Evolutionary conservation across 2,329 filamentous ascomycete genomes (phyloP), one percentile per base, ranked within the genome.

Genomic region (Hymenoscyphus salicellus): DNA sequence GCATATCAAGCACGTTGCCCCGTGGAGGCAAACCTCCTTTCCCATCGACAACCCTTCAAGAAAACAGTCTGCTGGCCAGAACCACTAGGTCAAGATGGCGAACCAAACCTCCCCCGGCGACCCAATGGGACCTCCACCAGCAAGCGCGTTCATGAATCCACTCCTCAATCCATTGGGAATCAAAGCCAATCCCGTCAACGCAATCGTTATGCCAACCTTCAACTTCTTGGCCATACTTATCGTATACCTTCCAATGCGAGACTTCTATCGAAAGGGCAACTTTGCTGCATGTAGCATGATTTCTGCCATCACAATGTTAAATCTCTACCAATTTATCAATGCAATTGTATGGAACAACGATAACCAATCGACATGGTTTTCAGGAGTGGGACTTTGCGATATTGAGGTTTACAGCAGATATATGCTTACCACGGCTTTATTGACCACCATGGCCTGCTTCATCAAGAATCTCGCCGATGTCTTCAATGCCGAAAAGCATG

Each of bases 321-420:
- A 89, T 70, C 63, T 87, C 61, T 80, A 84, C 73, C 83, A 81
- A 68, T 79, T 86, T 67, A 75, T 86, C 78, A 90, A 91, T 71
- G 79, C 86, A 1, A 73, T 89, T 59, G 81, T 90, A 66, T 91
- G 88, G 88, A 81, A 83, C 0, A 83, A 79, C 7, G 84, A 88
- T 68, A 78, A 89, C 68, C 71, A 83, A 14, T 43, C 71, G 0
- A 73, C 77, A 5, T 90, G 83, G 82, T 91, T 82, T 81, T 61
- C 63, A 2, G 89, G 89, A 4, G 72, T 74, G 5, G 82, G 81
- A 2, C 82, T 88, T 64, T 91, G 89, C 75, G 88, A 91, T 73
- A 77, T 91, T 58, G 81, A 89, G 69, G 79, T 82, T 62, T 86
- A 87, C 66, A 71, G 90, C 38, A 79, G 83, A 65, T 78, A 84